phyloP scores from a whole-genome alignment of 257 asterid genomes.

The Sherardia arvensis region DNA sequence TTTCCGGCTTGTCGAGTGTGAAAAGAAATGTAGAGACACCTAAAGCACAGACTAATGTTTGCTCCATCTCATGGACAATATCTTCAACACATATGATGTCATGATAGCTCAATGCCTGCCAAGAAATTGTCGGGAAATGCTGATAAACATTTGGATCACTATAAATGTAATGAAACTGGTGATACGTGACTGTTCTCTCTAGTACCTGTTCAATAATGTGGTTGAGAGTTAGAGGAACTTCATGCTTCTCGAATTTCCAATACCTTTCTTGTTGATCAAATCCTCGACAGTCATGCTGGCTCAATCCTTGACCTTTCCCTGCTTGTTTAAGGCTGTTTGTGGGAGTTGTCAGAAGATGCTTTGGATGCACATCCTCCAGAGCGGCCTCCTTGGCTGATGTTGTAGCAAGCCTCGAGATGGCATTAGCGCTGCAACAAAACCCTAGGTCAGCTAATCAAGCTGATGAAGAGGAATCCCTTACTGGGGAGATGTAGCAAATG shows the following conservation, averaged over 20 bases:
- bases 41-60: slow-evolving; percentile 51
- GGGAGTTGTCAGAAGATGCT: slow-evolving; percentile 52
- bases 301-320: too few relatives aligned
- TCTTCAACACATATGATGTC: slow-evolving; percentile 80
- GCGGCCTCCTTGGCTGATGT: slow-evolving; percentile 61
- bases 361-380: slow-evolving; percentile 45
- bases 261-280: slow-evolving; percentile 80
- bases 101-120: slow-evolving; percentile 63
- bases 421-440: slow-evolving; percentile 38
- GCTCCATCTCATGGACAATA: slow-evolving; percentile 64
- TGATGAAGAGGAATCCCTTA: too few relatives aligned
- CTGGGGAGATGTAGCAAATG: slow-evolving; percentile 16
- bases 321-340: slow-evolving; percentile 43
- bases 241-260: too few relatives aligned
- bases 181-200: too few relatives aligned
- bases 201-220: too few relatives aligned
- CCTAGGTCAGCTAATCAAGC: slow-evolving; percentile 19
- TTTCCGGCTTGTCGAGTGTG: slow-evolving; percentile 61
- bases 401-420: slow-evolving; percentile 46
- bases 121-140: neutral
- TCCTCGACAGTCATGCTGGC: too few relatives aligned
- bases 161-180: too few relatives aligned
- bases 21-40: slow-evolving; percentile 59
- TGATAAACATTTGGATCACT: too few relatives aligned
- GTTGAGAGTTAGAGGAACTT: too few relatives aligned